phyloP scores from a whole-genome alignment of 208 protist species.

The Balamuthia mandrillaris region DNA sequence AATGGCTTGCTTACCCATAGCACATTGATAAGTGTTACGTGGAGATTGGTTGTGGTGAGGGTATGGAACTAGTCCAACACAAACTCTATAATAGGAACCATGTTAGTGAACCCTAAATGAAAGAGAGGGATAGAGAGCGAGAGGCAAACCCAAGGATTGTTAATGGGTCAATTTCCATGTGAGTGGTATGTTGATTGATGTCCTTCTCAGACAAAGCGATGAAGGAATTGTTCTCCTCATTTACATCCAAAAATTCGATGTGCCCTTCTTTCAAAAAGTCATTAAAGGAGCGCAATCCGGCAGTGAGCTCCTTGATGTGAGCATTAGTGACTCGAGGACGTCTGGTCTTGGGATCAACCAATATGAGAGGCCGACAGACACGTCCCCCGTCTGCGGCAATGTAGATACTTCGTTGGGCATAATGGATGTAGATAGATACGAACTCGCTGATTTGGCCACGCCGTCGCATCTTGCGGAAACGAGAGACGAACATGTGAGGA shows the following conservation, averaged over 20 bases:
- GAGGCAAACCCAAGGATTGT: conserved; percentile 87
- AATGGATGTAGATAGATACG: conserved; percentile 78
- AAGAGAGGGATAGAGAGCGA: too few species aligned
- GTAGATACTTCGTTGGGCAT: conserved; percentile 69
- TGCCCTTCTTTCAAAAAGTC: conserved; percentile 85
- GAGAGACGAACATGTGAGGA: conserved; percentile 69
- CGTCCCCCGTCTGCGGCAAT: conserved; percentile 88
- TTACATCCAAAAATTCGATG: conserved; percentile 99
- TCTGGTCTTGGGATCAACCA: conserved; percentile 84
- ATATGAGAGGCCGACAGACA: conserved; percentile 89
- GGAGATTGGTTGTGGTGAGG: conserved; percentile 99
- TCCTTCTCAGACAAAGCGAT: conserved; percentile 88
- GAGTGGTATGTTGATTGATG: conserved; percentile 63
- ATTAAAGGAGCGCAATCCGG: conserved; percentile 64
- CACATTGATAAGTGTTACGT: conserved; percentile 99
- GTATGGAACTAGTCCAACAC: conserved; percentile 96
- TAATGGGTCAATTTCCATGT: conserved; percentile 88
- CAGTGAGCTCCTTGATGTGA: conserved; percentile 64
- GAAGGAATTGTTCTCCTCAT: conserved; percentile 96
- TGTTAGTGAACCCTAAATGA: too few species aligned
- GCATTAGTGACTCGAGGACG: conserved; percentile 45
- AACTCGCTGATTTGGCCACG: conserved; percentile 68
- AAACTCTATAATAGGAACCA: too few species aligned
- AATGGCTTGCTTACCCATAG: conserved; percentile 99
- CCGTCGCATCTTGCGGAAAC: conserved; percentile 73